Base-by-base conservation (phyloP, 1,284 basidiomycete species). In the Cryptococcus sp. region DNA sequence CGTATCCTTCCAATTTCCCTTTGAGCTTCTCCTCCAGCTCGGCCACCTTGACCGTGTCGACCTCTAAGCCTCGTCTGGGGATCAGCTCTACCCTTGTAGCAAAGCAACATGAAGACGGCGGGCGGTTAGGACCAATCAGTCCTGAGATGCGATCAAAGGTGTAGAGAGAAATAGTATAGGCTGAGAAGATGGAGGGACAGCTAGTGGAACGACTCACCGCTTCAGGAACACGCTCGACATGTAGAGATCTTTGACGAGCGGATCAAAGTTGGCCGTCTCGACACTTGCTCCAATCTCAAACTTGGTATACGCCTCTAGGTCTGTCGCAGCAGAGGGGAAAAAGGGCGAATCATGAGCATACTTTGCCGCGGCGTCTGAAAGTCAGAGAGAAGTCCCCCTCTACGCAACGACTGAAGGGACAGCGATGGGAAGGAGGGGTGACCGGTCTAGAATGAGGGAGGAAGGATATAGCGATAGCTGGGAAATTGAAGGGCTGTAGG, bases 281-380 rank as follows among this genome's bases (percentile, higher is more conserved):
- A 80, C 68, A 22, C 75, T 77, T 24, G 74, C 75, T 1, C 80
- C 82, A 63, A 80, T 78, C 65, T 83, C 80, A 62, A 81, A 81
- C 24, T 73, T 62, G 21, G 76, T 79, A 26, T 66, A 69, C 2
- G 63, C 74, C 47, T 74, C 64, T 16, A 75, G 34, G 60, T 75
- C 56, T 67, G 59, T 23, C 69, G 69, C 19, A 48, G 70, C 19
- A 3, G 19, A 22, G 18, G 65, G 65, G 9, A 59, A 19, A 6
- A 63, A 56, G 7, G 51, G 42, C 12, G 57, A 59, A 19, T 45
- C 43, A 37, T 39, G 37, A 23, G 37, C 37, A 14, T 19, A 35
- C 48, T 60, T 60, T 41, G 47, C 25, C 5, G 56, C 58, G 31
- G 59, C 47, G 57, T 63, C 64, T 66, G 47, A 9, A 28, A n/a